Base-by-base conservation (phyloP, 148 eudicot species). In the Camellia sinensis region DNA sequence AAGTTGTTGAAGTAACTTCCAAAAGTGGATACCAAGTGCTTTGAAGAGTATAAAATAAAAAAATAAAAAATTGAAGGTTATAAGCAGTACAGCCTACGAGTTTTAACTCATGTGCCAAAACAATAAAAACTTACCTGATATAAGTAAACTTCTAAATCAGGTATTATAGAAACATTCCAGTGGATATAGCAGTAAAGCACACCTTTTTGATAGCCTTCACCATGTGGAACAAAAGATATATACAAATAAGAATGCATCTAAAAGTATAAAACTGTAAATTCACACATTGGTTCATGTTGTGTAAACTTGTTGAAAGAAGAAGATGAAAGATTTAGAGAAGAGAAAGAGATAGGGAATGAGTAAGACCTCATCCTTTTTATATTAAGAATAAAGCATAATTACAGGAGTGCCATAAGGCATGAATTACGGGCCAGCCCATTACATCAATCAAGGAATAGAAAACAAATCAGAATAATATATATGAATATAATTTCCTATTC, bases 91-190 rank as follows among this genome's bases (percentile, higher is more conserved):
- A 8, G n/a, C 43, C 61, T 50, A 13, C 2, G 12, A 21, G 7
- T 21, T 52, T 52, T 11, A 72, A 56, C 59, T 72, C 64, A 74
- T 56, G 13, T 53, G 4, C 22, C 46, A 8, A 56, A 74, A 74
- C 65, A 37, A 56, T 41, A 74, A 7, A 59, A 52, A 59, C 7
- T 57, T 56, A 74, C 21, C 76, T 73, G 46, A 56, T 40, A 73
- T 22, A 19, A 73, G 43, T 14, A 4, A 29, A 73, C 43, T 56
- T 73, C 46, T 73, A 15, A 53, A 54, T 22, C 62, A 56, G 48
- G 48, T 37, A 41, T 41, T 37, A 17, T 37, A 15, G 46, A 73
- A 56, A 29, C 22, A 56, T 56, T 73, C 11, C 43, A 54, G 21
- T 9, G 60, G 48, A 73, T 13, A 14, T 6, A 10, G 41, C 15